Evolutionary conservation across 805 yeast genomes (phyloP).

Genomic region (Saccharomycopsis olivae): DNA sequence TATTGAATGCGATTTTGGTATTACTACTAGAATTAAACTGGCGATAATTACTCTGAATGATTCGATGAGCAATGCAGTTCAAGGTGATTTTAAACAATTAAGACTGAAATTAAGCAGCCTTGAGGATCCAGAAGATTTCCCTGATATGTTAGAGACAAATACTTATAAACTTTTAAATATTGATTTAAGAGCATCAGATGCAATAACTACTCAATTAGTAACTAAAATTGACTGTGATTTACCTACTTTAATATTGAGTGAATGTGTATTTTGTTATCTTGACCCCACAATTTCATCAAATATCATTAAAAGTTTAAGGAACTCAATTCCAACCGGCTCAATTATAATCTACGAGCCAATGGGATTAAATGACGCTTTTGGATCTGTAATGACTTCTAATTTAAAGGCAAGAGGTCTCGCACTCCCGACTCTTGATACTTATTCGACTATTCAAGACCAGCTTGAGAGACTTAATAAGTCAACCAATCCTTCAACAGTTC

Average conservation of each 20-base stretch:
- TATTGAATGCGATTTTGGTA: slow-evolving; percentile 57
- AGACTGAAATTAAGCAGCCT: too few relatives aligned
- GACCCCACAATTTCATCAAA: slow-evolving; percentile 36
- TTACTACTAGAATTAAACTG: slow-evolving; percentile 39
- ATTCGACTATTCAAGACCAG: slow-evolving; percentile 36
- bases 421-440: slow-evolving; percentile 45
- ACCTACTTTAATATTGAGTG: slow-evolving; percentile 60
- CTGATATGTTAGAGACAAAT: slow-evolving; percentile 23
- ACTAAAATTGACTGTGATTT: slow-evolving; percentile 20
- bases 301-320: slow-evolving; percentile 35
- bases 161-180: slow-evolving; percentile 43
- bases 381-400: slow-evolving; percentile 56
- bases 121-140: not conserved
- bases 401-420: slow-evolving; percentile 50
- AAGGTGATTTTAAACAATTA: not conserved
- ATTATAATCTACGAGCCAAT: slow-evolving; percentile 62
- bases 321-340: slow-evolving; percentile 21
- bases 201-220: slow-evolving; percentile 17
- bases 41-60: not conserved
- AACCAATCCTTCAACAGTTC: slow-evolving; percentile 18
- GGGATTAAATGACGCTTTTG: slow-evolving; percentile 50
- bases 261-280: slow-evolving; percentile 68
- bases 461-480: slow-evolving; percentile 3
- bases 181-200: slow-evolving; percentile 37
- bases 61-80: not conserved